Evolutionary conservation across 2,329 filamentous ascomycete genomes (phyloP), one percentile per base, ranked within the genome.

Genomic region (Xylariaceae sp.): DNA sequence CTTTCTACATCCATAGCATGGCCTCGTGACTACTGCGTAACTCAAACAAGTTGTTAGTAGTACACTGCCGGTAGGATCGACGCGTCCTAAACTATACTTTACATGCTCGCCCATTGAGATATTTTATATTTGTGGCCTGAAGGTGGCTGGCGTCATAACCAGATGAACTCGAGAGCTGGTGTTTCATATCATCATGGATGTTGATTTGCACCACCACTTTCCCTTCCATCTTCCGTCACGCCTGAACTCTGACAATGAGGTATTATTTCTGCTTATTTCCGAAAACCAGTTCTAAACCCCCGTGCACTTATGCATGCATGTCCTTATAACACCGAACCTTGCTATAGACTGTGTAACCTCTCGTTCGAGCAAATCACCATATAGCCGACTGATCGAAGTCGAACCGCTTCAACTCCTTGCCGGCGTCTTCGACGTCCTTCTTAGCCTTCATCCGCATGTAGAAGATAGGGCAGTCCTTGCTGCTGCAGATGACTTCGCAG

Each of bases 391-490:
- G 84, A 74, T 96, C 93, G 62, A 87, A 84, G 76, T 99, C 95
- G 75, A 99, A 99, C 66, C 95, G 81, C 65, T 84, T 84, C 67
- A 99, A 75, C 74, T 99, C 95, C 77, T 91, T 96, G 54, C 93
- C 91, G 1, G 88, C 89, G 77, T 99, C 95, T 74, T 98, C 93
- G 40, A 98, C 87, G 73, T 99, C 95, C 80, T 99, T 99, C 83
- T 97, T 96, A 29, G 93, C 93, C 82, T 99, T 99, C 95, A 99
- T 99, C 3, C 95, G 87, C 95, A 99, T 99, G 74, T 99, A 99
- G 75, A 99, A 99, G 69, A 99, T 99, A 1, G 95, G 95, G 71
- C 95, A 99, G 78, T 99, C 95, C 73, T 92, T 90, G 72, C 89
- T 93, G 61, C 89, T 93, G 79, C 95, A 99, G 66, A 99, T 98